Evolutionary conservation across 2,329 filamentous ascomycete genomes (phyloP).

Genomic region (Orbilia ellipsospora): DNA sequence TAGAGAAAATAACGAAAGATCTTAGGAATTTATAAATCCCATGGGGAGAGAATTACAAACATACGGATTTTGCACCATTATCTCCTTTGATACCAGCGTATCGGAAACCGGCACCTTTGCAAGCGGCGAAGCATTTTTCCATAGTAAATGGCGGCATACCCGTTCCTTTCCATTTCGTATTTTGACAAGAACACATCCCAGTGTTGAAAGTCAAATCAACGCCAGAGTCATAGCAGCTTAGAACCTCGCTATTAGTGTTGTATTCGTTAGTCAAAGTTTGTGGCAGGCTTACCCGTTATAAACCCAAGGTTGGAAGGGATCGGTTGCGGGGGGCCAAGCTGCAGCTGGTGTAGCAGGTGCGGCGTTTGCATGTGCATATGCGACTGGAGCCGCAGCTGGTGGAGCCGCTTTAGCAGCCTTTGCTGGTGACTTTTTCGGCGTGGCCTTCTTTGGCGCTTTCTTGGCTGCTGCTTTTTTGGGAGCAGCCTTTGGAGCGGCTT

Average conservation of each 20-base stretch:
- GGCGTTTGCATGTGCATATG: not conserved
- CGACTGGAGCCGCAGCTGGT: not conserved
- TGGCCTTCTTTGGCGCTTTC: not conserved
- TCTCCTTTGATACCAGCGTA: slow-evolving; percentile 28
- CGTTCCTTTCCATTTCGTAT: not conserved
- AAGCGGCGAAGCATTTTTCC: slow-evolving; percentile 13
- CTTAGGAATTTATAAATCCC: not conserved
- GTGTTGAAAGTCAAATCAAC: slow-evolving; percentile 14
- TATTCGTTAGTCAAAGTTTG: not conserved
- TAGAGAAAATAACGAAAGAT: not conserved
- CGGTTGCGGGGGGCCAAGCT: not conserved
- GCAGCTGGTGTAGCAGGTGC: not conserved
- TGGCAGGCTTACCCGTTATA: slow-evolving; percentile 1
- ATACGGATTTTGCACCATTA: slow-evolving; percentile 15
- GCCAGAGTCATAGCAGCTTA: slow-evolving; percentile 2
- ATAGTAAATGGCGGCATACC: slow-evolving; percentile 4
- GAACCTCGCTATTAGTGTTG: not conserved
- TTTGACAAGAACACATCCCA: slow-evolving; percentile 17
- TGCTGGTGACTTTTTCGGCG: not conserved
- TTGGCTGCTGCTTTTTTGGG: not conserved
- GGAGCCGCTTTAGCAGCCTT: not conserved
- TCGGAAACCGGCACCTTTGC: slow-evolving; percentile 24
- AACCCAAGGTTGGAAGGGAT: not conserved
- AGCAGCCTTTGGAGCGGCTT: not conserved
- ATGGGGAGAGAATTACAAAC: not conserved